These are phyloP conservation scores for Hemisphaericaspora lyxosophila DNA, from an alignment of 1,139 yeast species.

Conservation along the genomic window DNA sequence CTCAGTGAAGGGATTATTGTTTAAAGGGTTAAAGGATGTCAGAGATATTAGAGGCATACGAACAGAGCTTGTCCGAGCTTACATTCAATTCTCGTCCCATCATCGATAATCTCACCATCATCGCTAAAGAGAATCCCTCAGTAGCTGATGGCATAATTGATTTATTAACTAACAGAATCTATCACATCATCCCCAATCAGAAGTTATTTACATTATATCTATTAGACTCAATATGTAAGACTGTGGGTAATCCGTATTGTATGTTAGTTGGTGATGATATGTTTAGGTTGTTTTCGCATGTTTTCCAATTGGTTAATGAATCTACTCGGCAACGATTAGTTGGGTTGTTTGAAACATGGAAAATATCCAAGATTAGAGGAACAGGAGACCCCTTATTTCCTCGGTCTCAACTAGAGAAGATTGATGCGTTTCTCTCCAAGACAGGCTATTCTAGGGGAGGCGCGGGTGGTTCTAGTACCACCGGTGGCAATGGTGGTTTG, in stretches of 20 bases:
- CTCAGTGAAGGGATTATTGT: too few species aligned
- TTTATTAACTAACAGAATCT: slow-evolving; percentile 64
- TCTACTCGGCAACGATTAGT: slow-evolving; percentile 69
- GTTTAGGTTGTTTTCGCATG: slow-evolving; percentile 67
- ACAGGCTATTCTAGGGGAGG: slow-evolving; percentile 27
- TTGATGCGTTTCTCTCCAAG: slow-evolving; percentile 67
- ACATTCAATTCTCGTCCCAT: slow-evolving; percentile 90
- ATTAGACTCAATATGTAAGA: slow-evolving; percentile 90
- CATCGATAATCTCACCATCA: slow-evolving; percentile 78
- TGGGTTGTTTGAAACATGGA: slow-evolving; percentile 87
- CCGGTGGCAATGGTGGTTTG: not conserved
- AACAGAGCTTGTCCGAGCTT: slow-evolving; percentile 66
- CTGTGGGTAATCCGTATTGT: slow-evolving; percentile 86
- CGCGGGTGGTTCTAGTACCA: not conserved
- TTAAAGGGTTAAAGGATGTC: too few species aligned
- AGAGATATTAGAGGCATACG: slow-evolving; percentile 52
- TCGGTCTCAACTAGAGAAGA: slow-evolving; percentile 63
- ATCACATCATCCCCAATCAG: slow-evolving; percentile 64
- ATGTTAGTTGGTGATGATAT: slow-evolving; percentile 67
- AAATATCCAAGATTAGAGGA: slow-evolving; percentile 51
- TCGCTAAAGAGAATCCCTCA: slow-evolving; percentile 80
- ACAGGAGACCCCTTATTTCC: slow-evolving; percentile 73
- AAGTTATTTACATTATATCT: slow-evolving; percentile 82
- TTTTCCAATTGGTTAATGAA: slow-evolving; percentile 77
- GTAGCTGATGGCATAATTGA: slow-evolving; percentile 76